Conservation (phyloP, 441 rosid genomes). For the Pelargonium citronellum region DNA sequence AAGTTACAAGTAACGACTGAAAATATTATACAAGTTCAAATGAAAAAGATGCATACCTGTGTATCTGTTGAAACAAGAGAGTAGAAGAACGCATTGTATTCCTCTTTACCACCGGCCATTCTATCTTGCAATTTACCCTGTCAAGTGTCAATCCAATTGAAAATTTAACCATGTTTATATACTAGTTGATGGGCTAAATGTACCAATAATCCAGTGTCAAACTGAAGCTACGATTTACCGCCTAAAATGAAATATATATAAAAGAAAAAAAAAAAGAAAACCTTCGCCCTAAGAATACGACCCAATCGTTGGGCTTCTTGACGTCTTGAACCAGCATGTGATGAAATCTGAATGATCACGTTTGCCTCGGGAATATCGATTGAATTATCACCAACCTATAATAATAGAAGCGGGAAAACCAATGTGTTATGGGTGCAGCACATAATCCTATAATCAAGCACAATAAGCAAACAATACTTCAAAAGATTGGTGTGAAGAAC, state of each 20-base stretch:
- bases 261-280: slow-evolving; percentile 25
- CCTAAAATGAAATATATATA: not conserved
- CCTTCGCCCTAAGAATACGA: slow-evolving; percentile 99
- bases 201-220: not conserved
- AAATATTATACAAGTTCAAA: slow-evolving; percentile 9
- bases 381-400: slow-evolving; percentile 92
- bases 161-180: not conserved
- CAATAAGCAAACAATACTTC: not conserved
- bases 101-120: slow-evolving; percentile 98
- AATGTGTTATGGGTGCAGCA: not conserved
- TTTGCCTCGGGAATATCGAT: slow-evolving; percentile 97
- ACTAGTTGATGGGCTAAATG: not conserved
- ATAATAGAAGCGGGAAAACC: not conserved
- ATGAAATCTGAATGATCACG: slow-evolving; percentile 91
- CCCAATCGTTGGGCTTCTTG: slow-evolving; percentile 97
- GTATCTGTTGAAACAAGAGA: slow-evolving; percentile 93
- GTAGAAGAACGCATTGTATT: slow-evolving; percentile 93
- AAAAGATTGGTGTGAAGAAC: not conserved
- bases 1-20: not conserved
- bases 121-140: slow-evolving; percentile 93
- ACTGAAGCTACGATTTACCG: not conserved
- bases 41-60: slow-evolving; percentile 39
- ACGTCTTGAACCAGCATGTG: slow-evolving; percentile 97
- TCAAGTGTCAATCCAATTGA: slow-evolving; percentile 29
- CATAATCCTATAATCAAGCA: not conserved